Percentiles rank a stretch among this genome's conserved stretches.
phyloP scores from a whole-genome alignment of 345 rosid genomes.

The Moringa oleifera region DNA sequence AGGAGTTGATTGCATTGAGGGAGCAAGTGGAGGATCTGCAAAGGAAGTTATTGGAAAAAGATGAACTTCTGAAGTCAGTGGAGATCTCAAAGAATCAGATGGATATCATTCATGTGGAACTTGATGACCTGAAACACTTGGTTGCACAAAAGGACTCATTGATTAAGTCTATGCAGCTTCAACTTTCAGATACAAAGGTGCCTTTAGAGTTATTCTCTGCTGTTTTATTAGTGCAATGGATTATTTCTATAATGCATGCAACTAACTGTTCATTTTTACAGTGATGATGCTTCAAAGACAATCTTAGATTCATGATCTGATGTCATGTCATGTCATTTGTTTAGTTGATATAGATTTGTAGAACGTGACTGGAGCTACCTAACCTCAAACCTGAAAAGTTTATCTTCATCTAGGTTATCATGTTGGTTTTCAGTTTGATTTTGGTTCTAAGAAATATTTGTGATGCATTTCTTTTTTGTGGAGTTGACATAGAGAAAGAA shows the following conservation, averaged over 20 bases:
- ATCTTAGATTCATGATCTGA: neutral
- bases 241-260: neutral
- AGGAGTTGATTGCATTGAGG: constrained; percentile 55
- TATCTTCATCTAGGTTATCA: neutral
- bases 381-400: neutral
- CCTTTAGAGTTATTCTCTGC: neutral
- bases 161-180: constrained; percentile 61
- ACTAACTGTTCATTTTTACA: neutral
- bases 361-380: neutral
- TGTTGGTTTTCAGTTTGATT: neutral
- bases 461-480: neutral
- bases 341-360: neutral
- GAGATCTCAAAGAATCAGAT: constrained; percentile 53
- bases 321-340: neutral
- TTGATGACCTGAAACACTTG: constrained; percentile 53
- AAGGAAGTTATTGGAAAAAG: constrained; percentile 64
- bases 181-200: constrained; percentile 92
- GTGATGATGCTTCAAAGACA: neutral
- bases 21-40: constrained; percentile 77
- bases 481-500: neutral
- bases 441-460: neutral
- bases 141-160: constrained; percentile 62
- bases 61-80: constrained; percentile 69
- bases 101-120: constrained; percentile 37
- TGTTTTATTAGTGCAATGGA: constrained; percentile 4